Evolutionary conservation across 768 basidiomycete genomes (phyloP).

Genomic region (Lactarius indigo): DNA sequence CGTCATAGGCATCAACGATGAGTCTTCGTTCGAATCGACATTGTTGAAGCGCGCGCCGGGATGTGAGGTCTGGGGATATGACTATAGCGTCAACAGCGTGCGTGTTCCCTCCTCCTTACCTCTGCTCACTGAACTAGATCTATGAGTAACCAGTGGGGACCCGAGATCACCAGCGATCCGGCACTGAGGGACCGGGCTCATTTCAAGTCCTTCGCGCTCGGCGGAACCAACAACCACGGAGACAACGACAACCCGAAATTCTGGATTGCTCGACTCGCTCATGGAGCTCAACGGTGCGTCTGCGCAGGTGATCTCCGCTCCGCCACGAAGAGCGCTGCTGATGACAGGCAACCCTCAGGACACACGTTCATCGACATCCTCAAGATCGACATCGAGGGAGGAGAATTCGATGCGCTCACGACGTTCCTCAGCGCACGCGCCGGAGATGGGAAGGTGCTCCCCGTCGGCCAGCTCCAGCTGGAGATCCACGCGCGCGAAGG

Average conservation of each 20-base stretch:
- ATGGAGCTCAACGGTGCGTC: conserved; percentile 56
- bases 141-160: conserved; percentile 41
- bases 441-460: conserved; percentile 33
- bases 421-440: conserved; percentile 41
- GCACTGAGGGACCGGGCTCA: conserved; percentile 38
- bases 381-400: conserved; percentile 67
- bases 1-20: conserved; percentile 40
- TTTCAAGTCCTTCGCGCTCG: conserved; percentile 39
- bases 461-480: conserved; percentile 68
- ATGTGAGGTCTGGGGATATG: no score
- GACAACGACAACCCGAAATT: conserved; percentile 44
- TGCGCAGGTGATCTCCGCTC: conserved; percentile 10
- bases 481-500: conserved; percentile 51
- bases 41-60: conserved; percentile 38
- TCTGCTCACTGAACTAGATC: no score
- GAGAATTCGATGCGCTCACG: conserved; percentile 59
- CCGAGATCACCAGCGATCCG: conserved; percentile 36
- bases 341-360: conserved; percentile 32
- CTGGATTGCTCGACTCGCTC: conserved; percentile 59
- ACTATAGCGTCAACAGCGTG: no score
- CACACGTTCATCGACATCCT: conserved; percentile 68
- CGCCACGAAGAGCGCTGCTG: neutral
- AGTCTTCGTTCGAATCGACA: conserved; percentile 50
- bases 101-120: no score
- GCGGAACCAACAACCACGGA: conserved; percentile 42